These are phyloP conservation scores for Fusarium burgessii DNA, from an alignment of 2,329 filamentous ascomycete species.

Conservation along the genomic window DNA sequence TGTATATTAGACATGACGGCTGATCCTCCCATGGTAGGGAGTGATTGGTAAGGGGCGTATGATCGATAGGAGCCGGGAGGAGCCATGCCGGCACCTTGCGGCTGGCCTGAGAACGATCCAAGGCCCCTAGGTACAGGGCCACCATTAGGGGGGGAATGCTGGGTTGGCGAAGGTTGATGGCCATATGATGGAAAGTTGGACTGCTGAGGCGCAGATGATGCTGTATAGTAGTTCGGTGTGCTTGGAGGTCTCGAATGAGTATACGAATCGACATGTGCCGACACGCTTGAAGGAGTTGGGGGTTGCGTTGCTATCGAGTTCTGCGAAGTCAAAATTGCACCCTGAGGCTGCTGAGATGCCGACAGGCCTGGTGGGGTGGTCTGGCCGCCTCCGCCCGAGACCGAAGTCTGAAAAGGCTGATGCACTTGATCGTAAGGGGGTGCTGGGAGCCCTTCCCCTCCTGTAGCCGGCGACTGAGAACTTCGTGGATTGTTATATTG, in stretches of 20 bases:
- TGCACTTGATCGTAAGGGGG: slow-evolving; percentile 77
- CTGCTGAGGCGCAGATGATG: slow-evolving; percentile 62
- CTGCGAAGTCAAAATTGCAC: slow-evolving; percentile 46
- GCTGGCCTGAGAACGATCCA: slow-evolving; percentile 48
- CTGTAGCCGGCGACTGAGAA: slow-evolving; percentile 62
- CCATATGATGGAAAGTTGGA: slow-evolving; percentile 59
- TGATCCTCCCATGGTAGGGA: slow-evolving; percentile 73
- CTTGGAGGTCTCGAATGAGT: slow-evolving; percentile 63
- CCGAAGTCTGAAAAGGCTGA: slow-evolving; percentile 71
- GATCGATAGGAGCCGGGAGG: slow-evolving; percentile 66
- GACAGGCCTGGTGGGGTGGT: slow-evolving; percentile 48
- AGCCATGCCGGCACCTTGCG: slow-evolving; percentile 49
- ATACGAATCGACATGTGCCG: slow-evolving; percentile 71
- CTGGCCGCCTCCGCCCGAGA: slow-evolving; percentile 60
- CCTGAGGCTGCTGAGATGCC: slow-evolving; percentile 47
- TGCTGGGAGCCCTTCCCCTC: slow-evolving; percentile 71
- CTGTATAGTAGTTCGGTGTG: slow-evolving; percentile 71
- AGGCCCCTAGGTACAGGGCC: slow-evolving; percentile 55
- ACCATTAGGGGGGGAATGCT: slow-evolving; percentile 61
- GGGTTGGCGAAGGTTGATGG: slow-evolving; percentile 51
- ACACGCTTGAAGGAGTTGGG: slow-evolving; percentile 62
- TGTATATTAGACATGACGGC: slow-evolving; percentile 83
- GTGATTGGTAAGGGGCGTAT: slow-evolving; percentile 60
- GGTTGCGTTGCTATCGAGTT: slow-evolving; percentile 55
- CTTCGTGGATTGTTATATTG: slow-evolving; percentile 50